These are phyloP conservation scores for Amaranthus cruentus DNA, from an alignment of 148 eudicot species.

Conservation along the genomic window DNA sequence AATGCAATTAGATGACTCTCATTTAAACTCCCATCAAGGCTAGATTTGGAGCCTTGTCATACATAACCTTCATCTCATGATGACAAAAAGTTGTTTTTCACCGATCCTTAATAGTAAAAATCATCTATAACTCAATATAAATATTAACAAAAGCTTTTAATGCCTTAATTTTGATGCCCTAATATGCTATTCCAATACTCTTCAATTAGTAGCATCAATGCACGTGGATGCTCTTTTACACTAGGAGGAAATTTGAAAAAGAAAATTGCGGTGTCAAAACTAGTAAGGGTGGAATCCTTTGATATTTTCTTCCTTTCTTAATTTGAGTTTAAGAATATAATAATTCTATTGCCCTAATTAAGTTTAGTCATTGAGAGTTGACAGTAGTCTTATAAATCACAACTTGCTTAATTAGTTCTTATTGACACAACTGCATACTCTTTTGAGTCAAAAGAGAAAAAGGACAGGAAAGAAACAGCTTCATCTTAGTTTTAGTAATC, in stretches of 20 bases:
- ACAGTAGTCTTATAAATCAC: background rate
- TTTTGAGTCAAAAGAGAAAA: background rate
- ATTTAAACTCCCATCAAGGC: too few relatives aligned
- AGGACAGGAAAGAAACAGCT: too few relatives aligned
- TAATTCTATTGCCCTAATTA: background rate
- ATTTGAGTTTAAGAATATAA: background rate
- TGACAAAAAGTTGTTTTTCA: too few relatives aligned
- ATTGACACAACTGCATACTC: background rate
- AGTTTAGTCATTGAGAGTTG: background rate
- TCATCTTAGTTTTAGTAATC: too few relatives aligned
- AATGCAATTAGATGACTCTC: too few relatives aligned
- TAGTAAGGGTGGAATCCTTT: background rate
- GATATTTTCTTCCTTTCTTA: background rate
- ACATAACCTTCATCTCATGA: too few relatives aligned
- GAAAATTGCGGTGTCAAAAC: background rate
- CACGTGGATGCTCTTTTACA: constrained; percentile 14
- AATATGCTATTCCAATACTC: background rate
- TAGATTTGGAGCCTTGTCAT: too few relatives aligned
- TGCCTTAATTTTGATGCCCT: background rate
- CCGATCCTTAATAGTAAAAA: too few relatives aligned
- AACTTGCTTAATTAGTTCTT: constrained; percentile 1
- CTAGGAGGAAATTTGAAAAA: background rate
- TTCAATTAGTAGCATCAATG: background rate
- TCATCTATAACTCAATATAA: too few relatives aligned
- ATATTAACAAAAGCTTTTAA: background rate